Conservation (phyloP, 2,329 filamentous ascomycete genomes). For the Endoconidiophora laricicola region DNA sequence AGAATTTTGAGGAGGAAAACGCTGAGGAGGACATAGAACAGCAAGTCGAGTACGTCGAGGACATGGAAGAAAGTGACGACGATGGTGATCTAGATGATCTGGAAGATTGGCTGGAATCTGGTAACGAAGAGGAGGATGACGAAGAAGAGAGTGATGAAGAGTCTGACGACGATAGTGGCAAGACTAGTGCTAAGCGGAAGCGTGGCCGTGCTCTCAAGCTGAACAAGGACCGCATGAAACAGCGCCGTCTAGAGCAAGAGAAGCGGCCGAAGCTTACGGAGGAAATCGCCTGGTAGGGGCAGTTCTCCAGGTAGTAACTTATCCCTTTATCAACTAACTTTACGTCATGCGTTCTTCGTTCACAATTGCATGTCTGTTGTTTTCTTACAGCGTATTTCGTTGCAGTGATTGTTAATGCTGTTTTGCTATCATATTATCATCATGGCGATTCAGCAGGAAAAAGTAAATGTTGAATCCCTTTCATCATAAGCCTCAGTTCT, state of each 20-base stretch:
- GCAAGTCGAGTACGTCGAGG: conserved; percentile 83
- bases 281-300: conserved; percentile 25
- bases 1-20: conserved; percentile 75
- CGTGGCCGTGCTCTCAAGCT: conserved; percentile 31
- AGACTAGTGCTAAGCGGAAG: conserved; percentile 40
- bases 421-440: conserved; percentile 8
- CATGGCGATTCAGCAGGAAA: conserved; percentile 12
- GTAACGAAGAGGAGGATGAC: conserved; percentile 39
- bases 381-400: conserved; percentile 1
- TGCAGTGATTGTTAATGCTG: conserved; percentile 8
- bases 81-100: conserved; percentile 77
- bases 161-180: conserved; percentile 37
- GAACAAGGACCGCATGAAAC: conserved; percentile 24
- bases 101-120: conserved; percentile 47
- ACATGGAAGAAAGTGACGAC: conserved; percentile 70
- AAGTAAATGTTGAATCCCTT: not conserved
- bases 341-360: not conserved
- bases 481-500: too few species aligned
- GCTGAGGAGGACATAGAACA: conserved; percentile 70
- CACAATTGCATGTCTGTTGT: not conserved
- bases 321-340: not conserved
- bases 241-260: conserved; percentile 46
- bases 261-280: conserved; percentile 26
- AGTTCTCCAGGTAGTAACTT: not conserved
- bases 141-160: conserved; percentile 41